phyloP scores from a whole-genome alignment of 2,329 filamentous ascomycete genomes.

The Calonectria fujianensis region DNA sequence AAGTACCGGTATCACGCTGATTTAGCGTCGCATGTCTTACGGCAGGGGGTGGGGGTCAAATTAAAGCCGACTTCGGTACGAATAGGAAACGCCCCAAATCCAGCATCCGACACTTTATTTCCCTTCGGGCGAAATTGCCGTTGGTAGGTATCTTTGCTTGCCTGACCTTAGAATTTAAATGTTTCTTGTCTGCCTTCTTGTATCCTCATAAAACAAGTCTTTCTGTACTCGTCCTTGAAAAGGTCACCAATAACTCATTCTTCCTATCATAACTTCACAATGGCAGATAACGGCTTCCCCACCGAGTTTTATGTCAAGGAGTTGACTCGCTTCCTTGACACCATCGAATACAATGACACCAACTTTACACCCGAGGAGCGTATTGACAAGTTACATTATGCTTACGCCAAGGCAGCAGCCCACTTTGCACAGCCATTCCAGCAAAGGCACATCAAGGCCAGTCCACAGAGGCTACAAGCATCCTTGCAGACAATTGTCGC shows the following conservation, averaged over 20 bases:
- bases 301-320: conserved; percentile 1
- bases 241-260: conserved; percentile 1
- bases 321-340: conserved; percentile 18
- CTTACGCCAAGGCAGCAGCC: background rate
- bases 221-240: conserved; percentile 7
- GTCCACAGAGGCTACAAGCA: background rate
- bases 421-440: conserved; percentile 22
- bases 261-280: background rate
- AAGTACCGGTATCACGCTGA: background rate
- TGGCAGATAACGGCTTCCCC: background rate
- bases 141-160: conserved; percentile 5
- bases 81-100: background rate
- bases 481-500: background rate
- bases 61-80: conserved; percentile 5
- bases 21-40: background rate
- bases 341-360: conserved; percentile 14
- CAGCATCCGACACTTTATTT: conserved; percentile 2
- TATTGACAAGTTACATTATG: background rate
- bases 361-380: conserved; percentile 2
- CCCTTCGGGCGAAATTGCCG: background rate
- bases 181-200: background rate
- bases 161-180: background rate
- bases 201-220: conserved; percentile 5
- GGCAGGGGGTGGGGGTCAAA: conserved; percentile 6
- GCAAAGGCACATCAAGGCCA: conserved; percentile 13